phyloP scores from a whole-genome alignment of 176 grass and related monocot species.

The Coix lacrymajobi region DNA sequence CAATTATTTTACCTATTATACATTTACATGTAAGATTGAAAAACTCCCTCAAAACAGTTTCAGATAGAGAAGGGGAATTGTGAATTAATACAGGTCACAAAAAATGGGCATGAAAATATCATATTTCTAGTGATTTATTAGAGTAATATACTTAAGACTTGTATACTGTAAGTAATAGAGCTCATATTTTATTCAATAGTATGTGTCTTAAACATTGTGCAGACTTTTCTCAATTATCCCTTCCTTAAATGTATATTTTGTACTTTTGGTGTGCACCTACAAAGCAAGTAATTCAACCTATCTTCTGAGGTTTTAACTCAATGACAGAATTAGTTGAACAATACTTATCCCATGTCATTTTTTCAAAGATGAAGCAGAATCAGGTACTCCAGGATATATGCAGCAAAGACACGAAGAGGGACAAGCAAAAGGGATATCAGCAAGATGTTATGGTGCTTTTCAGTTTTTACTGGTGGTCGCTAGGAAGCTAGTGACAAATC shows the following conservation, averaged over 20 bases:
- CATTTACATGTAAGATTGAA: slow-evolving; percentile 1
- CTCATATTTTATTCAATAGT: not conserved
- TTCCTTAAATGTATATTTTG: not conserved
- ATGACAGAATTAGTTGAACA: slow-evolving; percentile 1
- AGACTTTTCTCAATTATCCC: not conserved
- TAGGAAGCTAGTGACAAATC: slow-evolving; percentile 71
- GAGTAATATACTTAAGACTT: not conserved
- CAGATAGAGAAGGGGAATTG: not conserved
- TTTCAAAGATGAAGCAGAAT: slow-evolving; percentile 46
- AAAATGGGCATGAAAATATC: not conserved
- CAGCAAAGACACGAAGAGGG: slow-evolving; percentile 39
- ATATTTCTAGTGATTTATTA: slow-evolving; percentile 2
- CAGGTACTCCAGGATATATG: slow-evolving; percentile 27
- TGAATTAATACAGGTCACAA: not conserved
- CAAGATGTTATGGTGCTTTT: slow-evolving; percentile 39
- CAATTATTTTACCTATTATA: not conserved
- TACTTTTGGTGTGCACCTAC: not conserved
- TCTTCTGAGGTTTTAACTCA: not conserved
- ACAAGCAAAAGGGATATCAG: slow-evolving; percentile 44
- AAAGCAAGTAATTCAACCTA: not conserved
- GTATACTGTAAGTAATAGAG: not conserved
- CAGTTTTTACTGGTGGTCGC: slow-evolving; percentile 46
- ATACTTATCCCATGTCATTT: slow-evolving; percentile 8
- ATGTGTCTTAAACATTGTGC: slow-evolving; percentile 10
- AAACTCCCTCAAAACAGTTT: not conserved